Evolutionary conservation across 768 basidiomycete species (phyloP).

Genomic region (Termitomyces eurrhizus): DNA sequence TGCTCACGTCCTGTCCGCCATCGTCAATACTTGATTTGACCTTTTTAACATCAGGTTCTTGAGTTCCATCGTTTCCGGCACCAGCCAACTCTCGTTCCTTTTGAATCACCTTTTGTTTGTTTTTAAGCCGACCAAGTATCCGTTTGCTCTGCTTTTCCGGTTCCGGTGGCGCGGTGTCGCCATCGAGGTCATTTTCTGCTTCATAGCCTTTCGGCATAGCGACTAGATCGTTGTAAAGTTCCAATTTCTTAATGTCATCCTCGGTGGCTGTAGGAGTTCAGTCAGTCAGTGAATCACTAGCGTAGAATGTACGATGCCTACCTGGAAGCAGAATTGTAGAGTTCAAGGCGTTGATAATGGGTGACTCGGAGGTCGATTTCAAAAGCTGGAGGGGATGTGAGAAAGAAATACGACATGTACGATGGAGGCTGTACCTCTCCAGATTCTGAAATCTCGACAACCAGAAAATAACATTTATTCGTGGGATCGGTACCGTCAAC

Average conservation of each 20-base stretch:
- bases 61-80: slow-evolving; percentile 16
- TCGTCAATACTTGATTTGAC: slow-evolving; percentile 26
- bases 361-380: slow-evolving; percentile 19
- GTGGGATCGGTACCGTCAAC: slow-evolving; percentile 7
- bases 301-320: slow-evolving; percentile 21
- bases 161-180: slow-evolving; percentile 24
- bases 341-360: slow-evolving; percentile 44
- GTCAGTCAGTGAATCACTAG: background rate
- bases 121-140: slow-evolving; percentile 46
- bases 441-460: slow-evolving; percentile 27
- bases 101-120: slow-evolving; percentile 43
- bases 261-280: slow-evolving; percentile 35
- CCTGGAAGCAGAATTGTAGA: slow-evolving; percentile 42
- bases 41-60: slow-evolving; percentile 33
- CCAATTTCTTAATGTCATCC: slow-evolving; percentile 48
- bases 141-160: slow-evolving; percentile 35
- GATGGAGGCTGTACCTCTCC: slow-evolving; percentile 33
- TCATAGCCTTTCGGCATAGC: slow-evolving; percentile 52
- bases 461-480: slow-evolving; percentile 9
- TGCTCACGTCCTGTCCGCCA: slow-evolving; percentile 17
- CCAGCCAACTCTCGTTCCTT: slow-evolving; percentile 20
- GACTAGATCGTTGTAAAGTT: slow-evolving; percentile 45
- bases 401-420: background rate
- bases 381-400: slow-evolving; percentile 26
- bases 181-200: slow-evolving; percentile 36